A percentile compares a stretch with the other conserved stretches of the same genome.
These are phyloP conservation scores for Nasturtium officinale DNA, from an alignment of 345 rosid genomes.

Conservation along the genomic window DNA sequence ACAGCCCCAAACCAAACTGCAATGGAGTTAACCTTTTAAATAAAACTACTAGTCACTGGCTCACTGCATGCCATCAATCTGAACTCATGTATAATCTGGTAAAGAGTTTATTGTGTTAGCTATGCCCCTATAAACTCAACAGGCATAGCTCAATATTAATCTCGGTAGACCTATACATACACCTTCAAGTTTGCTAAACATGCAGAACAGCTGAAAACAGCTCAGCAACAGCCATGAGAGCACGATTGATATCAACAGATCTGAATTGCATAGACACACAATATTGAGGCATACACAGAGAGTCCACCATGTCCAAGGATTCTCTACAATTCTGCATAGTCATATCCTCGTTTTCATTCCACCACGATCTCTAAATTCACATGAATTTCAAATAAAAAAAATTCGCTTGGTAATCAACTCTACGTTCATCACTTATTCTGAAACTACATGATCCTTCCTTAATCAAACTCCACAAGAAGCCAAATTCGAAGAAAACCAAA, in stretches of 20 bases:
- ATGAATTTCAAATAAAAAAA: not conserved
- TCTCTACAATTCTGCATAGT: not conserved
- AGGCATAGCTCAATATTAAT: not conserved
- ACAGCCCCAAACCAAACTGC: not conserved
- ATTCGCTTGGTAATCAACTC: not conserved
- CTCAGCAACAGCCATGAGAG: constrained; percentile 4
- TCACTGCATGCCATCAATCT: constrained; percentile 9
- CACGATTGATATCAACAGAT: not conserved
- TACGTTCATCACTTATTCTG: constrained; percentile 4
- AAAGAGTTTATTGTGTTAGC: not conserved
- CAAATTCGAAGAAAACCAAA: not conserved
- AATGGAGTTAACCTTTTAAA: not conserved
- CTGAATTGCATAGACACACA: not conserved
- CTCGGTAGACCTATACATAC: not conserved
- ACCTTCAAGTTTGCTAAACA: not conserved
- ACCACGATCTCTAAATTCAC: constrained; percentile 2
- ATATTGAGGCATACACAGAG: not conserved
- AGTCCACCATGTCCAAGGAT: not conserved
- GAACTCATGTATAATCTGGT: too few relatives aligned
- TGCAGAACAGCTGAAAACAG: constrained; percentile 3
- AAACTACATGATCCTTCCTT: constrained; percentile 15
- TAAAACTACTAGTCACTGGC: not conserved
- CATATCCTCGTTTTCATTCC: not conserved
- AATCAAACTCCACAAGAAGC: not conserved
- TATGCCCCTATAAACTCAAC: not conserved